Conservation (phyloP, 1,284 basidiomycete species). For the Moesziomyces sp. region DNA sequence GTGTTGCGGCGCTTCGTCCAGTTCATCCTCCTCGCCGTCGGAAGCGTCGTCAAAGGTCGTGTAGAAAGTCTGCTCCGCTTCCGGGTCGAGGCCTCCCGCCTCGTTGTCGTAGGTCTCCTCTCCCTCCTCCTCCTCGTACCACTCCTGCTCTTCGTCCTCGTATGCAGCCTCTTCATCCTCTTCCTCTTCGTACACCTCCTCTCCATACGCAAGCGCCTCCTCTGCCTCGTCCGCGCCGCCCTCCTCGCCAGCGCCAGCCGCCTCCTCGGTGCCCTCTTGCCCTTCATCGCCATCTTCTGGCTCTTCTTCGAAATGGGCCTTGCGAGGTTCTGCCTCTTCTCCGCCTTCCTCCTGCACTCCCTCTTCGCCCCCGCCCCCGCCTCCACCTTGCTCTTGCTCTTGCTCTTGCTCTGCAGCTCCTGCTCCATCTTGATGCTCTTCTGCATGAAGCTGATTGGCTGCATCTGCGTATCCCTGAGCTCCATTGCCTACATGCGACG, state of each 20-base stretch:
- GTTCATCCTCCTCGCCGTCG: constrained; percentile 37
- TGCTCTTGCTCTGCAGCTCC: background rate
- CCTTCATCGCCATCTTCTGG: constrained; percentile 1
- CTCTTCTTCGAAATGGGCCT: background rate
- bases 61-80: constrained; percentile 40
- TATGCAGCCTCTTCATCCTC: constrained; percentile 6
- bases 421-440: constrained; percentile 5
- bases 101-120: constrained; percentile 19
- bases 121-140: background rate
- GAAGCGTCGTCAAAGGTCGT: constrained; percentile 25
- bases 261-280: constrained; percentile 4
- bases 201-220: constrained; percentile 11
- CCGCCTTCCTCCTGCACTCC: constrained; percentile 14
- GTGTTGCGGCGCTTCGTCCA: constrained; percentile 20
- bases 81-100: constrained; percentile 7
- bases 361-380: constrained; percentile 1
- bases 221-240: constrained; percentile 10
- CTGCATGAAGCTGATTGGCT: background rate
- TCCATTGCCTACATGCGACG: no score
- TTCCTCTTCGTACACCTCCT: constrained; percentile 13
- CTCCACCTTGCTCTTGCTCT: background rate
- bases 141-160: constrained; percentile 5
- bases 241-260: background rate
- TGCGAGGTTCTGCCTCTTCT: constrained; percentile 7
- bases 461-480: constrained; percentile 1